Conservation (phyloP, 140 eudicot genomes). For the Senecio squalidus region DNA sequence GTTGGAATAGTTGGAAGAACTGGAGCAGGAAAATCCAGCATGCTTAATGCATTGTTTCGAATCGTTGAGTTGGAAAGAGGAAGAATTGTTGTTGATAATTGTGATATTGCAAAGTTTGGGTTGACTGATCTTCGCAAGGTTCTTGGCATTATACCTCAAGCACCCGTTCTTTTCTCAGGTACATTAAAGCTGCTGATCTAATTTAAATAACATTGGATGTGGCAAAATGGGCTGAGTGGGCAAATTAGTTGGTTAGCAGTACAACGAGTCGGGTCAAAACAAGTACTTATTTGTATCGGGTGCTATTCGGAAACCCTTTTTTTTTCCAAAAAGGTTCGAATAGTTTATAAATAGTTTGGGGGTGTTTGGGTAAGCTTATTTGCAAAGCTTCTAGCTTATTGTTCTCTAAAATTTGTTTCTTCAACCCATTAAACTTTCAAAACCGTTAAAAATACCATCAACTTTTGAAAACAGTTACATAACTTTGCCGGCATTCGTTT, state of each 20-base stretch:
- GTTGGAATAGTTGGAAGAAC: constrained; percentile 97
- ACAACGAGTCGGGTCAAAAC: neutral
- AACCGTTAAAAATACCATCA: too few species aligned
- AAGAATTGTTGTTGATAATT: constrained; percentile 65
- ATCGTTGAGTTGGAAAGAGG: constrained; percentile 93
- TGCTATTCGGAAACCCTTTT: neutral
- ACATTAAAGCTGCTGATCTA: constrained; percentile 7
- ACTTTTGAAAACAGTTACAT: too few species aligned
- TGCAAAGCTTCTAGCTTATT: too few species aligned
- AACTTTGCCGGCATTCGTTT: too few species aligned
- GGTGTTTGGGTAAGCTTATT: too few species aligned
- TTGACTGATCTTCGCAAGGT: constrained; percentile 83
- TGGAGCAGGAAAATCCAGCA: constrained; percentile 98
- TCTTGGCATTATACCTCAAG: constrained; percentile 91
- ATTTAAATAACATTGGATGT: neutral
- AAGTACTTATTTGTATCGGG: neutral
- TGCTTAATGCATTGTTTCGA: constrained; percentile 91
- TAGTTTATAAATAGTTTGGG: too few species aligned
- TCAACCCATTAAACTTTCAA: too few species aligned
- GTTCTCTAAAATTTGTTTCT: too few species aligned
- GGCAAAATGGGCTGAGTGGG: neutral
- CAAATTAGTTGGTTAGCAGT: neutral
- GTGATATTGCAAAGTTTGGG: constrained; percentile 78
- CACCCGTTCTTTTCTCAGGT: constrained; percentile 99
- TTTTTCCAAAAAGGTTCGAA: too few species aligned